phyloP scores from a whole-genome alignment of 1,139 yeast genomes.

The Kurtzmaniella natalensis region DNA sequence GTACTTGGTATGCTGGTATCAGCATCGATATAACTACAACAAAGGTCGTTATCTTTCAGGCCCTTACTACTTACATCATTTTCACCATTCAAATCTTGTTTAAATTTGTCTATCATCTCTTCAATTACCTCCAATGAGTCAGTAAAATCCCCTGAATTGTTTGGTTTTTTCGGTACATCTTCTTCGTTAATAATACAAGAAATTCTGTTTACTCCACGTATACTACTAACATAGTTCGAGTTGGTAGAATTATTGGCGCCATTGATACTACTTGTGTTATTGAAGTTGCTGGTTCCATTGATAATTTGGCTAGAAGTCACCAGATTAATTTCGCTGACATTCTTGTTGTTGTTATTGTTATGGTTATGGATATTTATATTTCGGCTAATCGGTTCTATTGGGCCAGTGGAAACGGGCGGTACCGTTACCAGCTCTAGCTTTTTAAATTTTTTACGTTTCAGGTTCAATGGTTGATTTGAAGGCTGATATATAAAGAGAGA shows the following conservation, averaged over 20 bases:
- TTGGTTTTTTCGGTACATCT: too few relatives aligned
- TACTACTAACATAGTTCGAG: too few relatives aligned
- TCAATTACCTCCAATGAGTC: not conserved
- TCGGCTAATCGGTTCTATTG: too few relatives aligned
- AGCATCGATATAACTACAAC: not conserved
- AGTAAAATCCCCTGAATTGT: too few relatives aligned
- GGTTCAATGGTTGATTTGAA: not conserved
- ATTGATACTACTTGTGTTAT: not conserved
- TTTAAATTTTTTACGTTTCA: conserved; percentile 1
- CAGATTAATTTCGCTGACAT: too few relatives aligned
- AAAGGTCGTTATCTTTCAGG: not conserved
- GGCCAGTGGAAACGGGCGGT: too few relatives aligned
- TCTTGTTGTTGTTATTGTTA: conserved; percentile 1
- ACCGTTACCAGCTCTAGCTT: conserved; percentile 1
- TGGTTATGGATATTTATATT: not conserved
- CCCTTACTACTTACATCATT: not conserved
- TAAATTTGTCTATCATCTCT: conserved; percentile 3
- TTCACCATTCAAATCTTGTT: conserved; percentile 3
- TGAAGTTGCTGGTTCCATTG: conserved; percentile 1
- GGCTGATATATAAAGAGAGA: conserved; percentile 8
- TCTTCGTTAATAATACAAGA: too few relatives aligned
- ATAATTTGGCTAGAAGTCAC: too few relatives aligned
- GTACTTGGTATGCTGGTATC: too few relatives aligned
- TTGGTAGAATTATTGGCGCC: not conserved
- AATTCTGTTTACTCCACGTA: too few relatives aligned